A percentile compares a stretch with the other conserved stretches of the same genome.
phyloP scores from a whole-genome alignment of 148 eudicot species.

The Euryodendron excelsum region DNA sequence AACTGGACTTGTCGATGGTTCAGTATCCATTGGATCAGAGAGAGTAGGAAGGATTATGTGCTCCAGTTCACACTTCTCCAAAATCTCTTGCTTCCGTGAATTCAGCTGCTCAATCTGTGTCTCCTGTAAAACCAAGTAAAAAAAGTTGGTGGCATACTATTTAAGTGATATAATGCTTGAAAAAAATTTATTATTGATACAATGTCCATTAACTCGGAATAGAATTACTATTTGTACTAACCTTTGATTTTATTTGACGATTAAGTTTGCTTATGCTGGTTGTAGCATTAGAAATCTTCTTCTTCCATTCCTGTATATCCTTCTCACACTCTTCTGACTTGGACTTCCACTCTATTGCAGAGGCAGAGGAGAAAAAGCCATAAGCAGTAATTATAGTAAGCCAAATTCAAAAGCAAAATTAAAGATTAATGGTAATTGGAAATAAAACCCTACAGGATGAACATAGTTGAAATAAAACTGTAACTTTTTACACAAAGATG shows the following conservation, averaged over 20 bases:
- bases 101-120: constrained; percentile 62
- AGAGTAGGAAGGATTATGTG: constrained; percentile 70
- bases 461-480: not conserved
- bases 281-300: constrained; percentile 82
- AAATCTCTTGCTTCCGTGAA: constrained; percentile 74
- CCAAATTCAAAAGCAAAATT: not conserved
- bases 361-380: not conserved
- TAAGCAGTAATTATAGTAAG: not conserved
- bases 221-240: constrained; percentile 20
- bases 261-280: constrained; percentile 71
- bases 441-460: not conserved
- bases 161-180: constrained; percentile 1
- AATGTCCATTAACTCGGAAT: constrained; percentile 5
- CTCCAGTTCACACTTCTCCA: constrained; percentile 84
- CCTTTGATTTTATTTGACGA: constrained; percentile 82
- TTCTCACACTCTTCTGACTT: constrained; percentile 81
- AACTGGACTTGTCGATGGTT: constrained; percentile 46
- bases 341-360: constrained; percentile 64
- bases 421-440: not conserved
- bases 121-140: constrained; percentile 51
- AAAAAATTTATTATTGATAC: too few relatives aligned
- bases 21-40: constrained; percentile 88
- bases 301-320: constrained; percentile 75
- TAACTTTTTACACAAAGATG: not conserved
- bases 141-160: not conserved